Percentiles rank a stretch among this genome's conserved stretches.
Conservation (phyloP, 768 basidiomycete species). For the Tricholoma matsutake region DNA sequence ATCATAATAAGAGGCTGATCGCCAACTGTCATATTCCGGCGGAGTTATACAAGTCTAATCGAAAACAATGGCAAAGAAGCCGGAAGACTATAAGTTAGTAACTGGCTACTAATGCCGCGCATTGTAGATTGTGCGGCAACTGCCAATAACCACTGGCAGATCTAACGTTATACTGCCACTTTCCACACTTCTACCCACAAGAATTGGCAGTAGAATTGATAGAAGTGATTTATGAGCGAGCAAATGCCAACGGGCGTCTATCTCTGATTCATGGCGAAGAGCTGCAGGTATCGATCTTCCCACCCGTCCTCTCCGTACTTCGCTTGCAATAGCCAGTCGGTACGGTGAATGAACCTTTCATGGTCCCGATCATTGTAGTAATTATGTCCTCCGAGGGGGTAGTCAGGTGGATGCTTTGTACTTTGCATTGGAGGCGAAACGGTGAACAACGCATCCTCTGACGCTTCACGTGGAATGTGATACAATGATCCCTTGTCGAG, state of each 20-base stretch:
- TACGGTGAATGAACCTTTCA: constrained; percentile 41
- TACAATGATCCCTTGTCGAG: constrained; percentile 46
- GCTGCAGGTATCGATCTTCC: constrained; percentile 39
- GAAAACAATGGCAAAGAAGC: no score
- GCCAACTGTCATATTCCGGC: no score
- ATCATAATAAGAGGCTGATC: no score
- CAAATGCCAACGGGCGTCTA: neutral
- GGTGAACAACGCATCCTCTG: constrained; percentile 45
- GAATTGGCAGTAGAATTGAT: no score
- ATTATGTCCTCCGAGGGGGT: constrained; percentile 59
- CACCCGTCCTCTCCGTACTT: constrained; percentile 34
- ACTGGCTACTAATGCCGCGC: no score
- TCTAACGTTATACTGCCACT: no score
- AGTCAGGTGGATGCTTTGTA: constrained; percentile 19
- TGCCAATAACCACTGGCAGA: no score
- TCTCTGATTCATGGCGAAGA: neutral
- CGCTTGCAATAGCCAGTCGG: constrained; percentile 41
- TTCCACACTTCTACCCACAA: no score
- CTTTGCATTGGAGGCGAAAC: constrained; percentile 19
- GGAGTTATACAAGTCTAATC: no score
- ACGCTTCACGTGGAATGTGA: constrained; percentile 41
- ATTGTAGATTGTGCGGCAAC: no score
- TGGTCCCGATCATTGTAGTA: constrained; percentile 58
- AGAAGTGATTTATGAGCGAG: no score
- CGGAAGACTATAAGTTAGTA: no score